phyloP scores from a whole-genome alignment of 352 stramenopile genomes.

The Phytophthora ohioensis region DNA sequence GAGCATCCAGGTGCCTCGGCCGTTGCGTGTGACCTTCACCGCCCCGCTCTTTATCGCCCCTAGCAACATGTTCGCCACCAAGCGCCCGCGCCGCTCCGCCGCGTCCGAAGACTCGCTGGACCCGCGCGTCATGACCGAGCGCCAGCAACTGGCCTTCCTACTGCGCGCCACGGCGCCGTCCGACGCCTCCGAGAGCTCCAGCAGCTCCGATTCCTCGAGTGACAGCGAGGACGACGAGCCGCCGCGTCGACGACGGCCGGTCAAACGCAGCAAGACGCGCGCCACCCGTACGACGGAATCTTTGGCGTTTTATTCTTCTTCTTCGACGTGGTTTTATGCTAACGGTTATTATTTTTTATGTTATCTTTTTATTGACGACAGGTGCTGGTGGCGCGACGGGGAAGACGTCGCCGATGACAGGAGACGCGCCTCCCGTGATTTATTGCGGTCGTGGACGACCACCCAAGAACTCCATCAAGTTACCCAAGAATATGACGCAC shows the following conservation, averaged over 20 bases:
- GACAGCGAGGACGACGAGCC: conserved; percentile 39
- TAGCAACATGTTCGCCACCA: conserved; percentile 34
- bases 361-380: conserved; percentile 9
- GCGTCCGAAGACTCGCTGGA: conserved; percentile 46
- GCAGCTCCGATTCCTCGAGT: conserved; percentile 37
- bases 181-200: conserved; percentile 43
- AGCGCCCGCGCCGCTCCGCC: conserved; percentile 38
- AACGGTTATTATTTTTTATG: conserved; percentile 17
- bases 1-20: conserved; percentile 36
- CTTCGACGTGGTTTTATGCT: conserved; percentile 5
- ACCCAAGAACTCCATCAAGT: conserved; percentile 58
- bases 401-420: conserved; percentile 33
- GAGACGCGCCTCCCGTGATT: conserved; percentile 37
- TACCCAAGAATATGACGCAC: conserved; percentile 32
- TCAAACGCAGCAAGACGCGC: conserved; percentile 43
- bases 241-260: conserved; percentile 32
- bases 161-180: conserved; percentile 77
- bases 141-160: conserved; percentile 86
- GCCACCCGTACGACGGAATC: conserved; percentile 24
- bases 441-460: conserved; percentile 52
- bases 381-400: conserved; percentile 17
- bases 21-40: conserved; percentile 5
- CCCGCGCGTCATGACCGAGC: conserved; percentile 84
- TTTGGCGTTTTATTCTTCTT: conserved; percentile 18
- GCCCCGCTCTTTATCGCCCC: neutral